A percentile compares a stretch with the other conserved stretches of the same genome.
phyloP scores from a whole-genome alignment of 768 basidiomycete species.

The Nidula microcarpa region DNA sequence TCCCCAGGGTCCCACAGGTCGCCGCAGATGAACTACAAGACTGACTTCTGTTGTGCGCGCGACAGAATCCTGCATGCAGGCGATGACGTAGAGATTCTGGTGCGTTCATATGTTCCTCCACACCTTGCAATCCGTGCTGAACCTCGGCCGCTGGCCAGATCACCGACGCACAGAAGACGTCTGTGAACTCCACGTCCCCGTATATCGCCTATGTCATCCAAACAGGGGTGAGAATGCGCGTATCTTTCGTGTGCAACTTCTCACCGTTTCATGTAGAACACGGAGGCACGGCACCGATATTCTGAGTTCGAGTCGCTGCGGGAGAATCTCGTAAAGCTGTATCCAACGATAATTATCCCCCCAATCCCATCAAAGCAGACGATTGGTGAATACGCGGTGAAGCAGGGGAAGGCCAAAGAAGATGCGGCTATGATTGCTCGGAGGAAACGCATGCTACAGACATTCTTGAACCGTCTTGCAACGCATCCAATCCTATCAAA shows the following conservation, averaged over 20 bases:
- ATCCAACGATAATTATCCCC: constrained; percentile 95
- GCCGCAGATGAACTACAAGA: constrained; percentile 56
- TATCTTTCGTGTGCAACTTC: constrained; percentile 3
- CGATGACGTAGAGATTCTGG: constrained; percentile 78
- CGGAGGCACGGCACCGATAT: constrained; percentile 86
- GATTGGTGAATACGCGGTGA: constrained; percentile 94
- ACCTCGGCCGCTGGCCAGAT: constrained; percentile 52
- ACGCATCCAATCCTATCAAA: constrained; percentile 94
- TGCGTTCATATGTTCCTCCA: constrained; percentile 27
- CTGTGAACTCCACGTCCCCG: constrained; percentile 78
- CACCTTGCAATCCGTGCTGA: background rate
- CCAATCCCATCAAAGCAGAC: constrained; percentile 98
- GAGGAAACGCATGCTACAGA: constrained; percentile 92
- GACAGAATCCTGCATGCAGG: constrained; percentile 80
- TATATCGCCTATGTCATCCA: constrained; percentile 95
- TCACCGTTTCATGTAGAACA: constrained; percentile 45
- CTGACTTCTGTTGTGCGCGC: constrained; percentile 72
- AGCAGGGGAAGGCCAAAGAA: constrained; percentile 95
- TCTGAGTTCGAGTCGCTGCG: constrained; percentile 97
- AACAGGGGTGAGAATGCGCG: constrained; percentile 62
- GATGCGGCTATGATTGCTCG: constrained; percentile 89
- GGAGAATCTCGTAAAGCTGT: constrained; percentile 76
- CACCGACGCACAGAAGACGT: constrained; percentile 93
- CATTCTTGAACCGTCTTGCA: constrained; percentile 87
- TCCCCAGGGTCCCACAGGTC: constrained; percentile 56